Evolutionary conservation across 169 alveolate genomes (phyloP), one percentile per base, ranked within the genome.

Genomic region (Amoebophrya sp.): DNA sequence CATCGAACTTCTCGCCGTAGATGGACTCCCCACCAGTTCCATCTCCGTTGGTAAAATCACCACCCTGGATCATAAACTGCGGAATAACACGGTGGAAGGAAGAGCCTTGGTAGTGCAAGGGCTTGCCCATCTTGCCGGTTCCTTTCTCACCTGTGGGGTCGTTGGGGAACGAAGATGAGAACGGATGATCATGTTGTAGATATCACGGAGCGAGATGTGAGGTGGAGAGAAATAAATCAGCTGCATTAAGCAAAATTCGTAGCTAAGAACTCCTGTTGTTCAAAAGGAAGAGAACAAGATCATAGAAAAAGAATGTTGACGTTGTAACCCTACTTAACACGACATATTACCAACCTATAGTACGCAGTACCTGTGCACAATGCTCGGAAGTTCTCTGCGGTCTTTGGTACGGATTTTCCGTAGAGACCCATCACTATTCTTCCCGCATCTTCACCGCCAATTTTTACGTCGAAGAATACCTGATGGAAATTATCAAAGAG

Each of bases 41-140:
- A 94, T 96, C 96, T 77, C 95, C 94, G 89, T 93, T 93, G 12
- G 97, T 96, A 90, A 96, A 95, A 89, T 97, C 98, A 29, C 98
- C 98, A 90, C 98, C 98, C 93, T 96, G 95, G 89, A 94, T 89
- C 98, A 97, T 96, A 95, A 98, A 98, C 90, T 96, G 95, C 18
- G 99, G 99, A 91, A 98, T 98, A 89, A 98, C 96, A 93, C 99
- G 95, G 95, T 98, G 99, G 95, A 98, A 98, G n/a, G 92, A 94
- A 89, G 96, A 94, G 94, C 97, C 96, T 92, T 97, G 97, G 96
- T 96, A 99, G 94, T 96, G 98, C 90, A 98, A 96, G 39, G 96
- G 97, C 65, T 47, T 47, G 65, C 65, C 65, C 65, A 47, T 47
- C 65, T 47, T 92, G 10, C 93, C 93, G 23, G 0, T n/a, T 47